These are phyloP conservation scores for Kwoniella newhampshirensis DNA, from an alignment of 768 basidiomycete genomes.

Conservation along the genomic window DNA sequence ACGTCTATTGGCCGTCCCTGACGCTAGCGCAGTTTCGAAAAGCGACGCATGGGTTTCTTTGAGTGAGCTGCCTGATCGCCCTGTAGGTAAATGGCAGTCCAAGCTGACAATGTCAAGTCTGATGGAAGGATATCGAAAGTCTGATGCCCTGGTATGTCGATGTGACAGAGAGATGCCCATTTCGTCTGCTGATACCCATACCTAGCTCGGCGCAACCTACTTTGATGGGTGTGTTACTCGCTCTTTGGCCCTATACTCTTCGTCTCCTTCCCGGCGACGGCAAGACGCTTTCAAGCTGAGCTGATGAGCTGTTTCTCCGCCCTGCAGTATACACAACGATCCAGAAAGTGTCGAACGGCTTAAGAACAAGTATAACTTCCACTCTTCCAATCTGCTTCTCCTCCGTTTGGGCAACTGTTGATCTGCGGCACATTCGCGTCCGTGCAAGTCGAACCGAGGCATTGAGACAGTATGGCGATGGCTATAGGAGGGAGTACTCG, in stretches of 20 bases:
- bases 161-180: background rate
- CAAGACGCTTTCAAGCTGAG: too few relatives aligned
- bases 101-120: conserved; percentile 18
- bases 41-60: conserved; percentile 52
- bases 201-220: conserved; percentile 35
- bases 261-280: too few relatives aligned
- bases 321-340: conserved; percentile 39
- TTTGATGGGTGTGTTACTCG: conserved; percentile 34
- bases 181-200: background rate
- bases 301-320: background rate
- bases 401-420: conserved; percentile 41
- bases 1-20: background rate
- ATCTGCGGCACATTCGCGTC: too few relatives aligned
- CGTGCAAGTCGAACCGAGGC: too few relatives aligned
- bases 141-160: conserved; percentile 41
- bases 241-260: background rate
- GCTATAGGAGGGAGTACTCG: too few relatives aligned
- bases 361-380: conserved; percentile 45
- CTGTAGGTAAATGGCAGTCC: background rate
- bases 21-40: conserved; percentile 38
- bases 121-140: conserved; percentile 53
- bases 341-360: conserved; percentile 43
- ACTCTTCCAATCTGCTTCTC: conserved; percentile 41
- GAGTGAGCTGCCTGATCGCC: conserved; percentile 18
- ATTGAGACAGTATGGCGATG: too few relatives aligned